Evolutionary conservation across 352 stramenopile species (phyloP), one percentile per base, ranked within the genome.

Genomic region (Pythium vanterpoolii): DNA sequence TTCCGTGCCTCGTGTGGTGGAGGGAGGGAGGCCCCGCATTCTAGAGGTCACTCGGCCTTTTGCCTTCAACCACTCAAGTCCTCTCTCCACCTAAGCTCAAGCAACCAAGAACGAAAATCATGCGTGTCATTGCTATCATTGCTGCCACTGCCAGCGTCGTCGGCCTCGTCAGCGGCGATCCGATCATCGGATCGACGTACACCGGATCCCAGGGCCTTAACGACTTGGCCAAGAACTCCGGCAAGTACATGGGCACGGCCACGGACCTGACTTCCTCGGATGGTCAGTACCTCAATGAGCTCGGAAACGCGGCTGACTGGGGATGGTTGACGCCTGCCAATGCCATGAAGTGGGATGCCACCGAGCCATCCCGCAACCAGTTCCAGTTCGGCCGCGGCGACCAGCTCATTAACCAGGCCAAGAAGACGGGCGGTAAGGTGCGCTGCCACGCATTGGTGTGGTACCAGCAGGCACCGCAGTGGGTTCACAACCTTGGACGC

Each of bases 231-330:
- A 47, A 30, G 19, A 21, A 4, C 19, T 14, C 42, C 1, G 42
- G 42, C 42, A 47, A 47, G 42, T 47, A 47, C 42, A 47, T 47
- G 42, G 42, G 42, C 8, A 47, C 42, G 18, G 42, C 42, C 42
- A 47, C 42, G 4, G 42, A 26, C 9, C n/a, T 28, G 4, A 23
- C 38, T 9, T 13, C 18, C 19, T 24, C 19, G 9, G 42, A 47
- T 19, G 10, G 9, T 8, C 7, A 14, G 42, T 47, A 27, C 6
- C 18, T 28, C 18, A 27, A 47, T n/a, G 42, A 47, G n/a, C 19
- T 47, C 19, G 21, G 13, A 1, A 47, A 47, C 8, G 21, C n/a
- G 8, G 21, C n/a, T 8, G 42, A 47, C 42, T 47, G 42, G 42
- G 42, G 42, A 14, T 47, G 14, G 19, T 19, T 47, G 19, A 47